phyloP scores from a whole-genome alignment of 2,329 filamentous ascomycete genomes.

The Fusarium abutilonis region DNA sequence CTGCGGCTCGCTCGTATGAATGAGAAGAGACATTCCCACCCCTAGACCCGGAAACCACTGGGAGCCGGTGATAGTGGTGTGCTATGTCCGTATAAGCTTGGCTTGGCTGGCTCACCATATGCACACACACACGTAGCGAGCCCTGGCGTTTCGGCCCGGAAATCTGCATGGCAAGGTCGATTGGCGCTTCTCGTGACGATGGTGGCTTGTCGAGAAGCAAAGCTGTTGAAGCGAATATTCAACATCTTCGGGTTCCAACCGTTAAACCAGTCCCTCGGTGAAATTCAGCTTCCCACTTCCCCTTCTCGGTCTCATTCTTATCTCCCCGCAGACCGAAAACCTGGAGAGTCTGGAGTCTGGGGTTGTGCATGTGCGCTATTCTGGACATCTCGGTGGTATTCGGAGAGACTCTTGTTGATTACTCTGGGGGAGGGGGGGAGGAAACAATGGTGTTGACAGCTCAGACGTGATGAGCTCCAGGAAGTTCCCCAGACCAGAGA shows the following conservation, averaged over 20 bases:
- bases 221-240: not conserved
- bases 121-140: not conserved
- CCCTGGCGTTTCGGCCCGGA: constrained; percentile 45
- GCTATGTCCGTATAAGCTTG: not conserved
- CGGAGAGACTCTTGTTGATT: constrained; percentile 34
- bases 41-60: not conserved
- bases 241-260: not conserved
- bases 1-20: not conserved
- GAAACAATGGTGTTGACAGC: not conserved
- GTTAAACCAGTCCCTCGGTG: constrained; percentile 5
- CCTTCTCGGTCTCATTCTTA: constrained; percentile 24
- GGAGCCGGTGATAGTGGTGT: constrained; percentile 3
- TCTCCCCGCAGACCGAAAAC: constrained; percentile 27
- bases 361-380: constrained; percentile 24
- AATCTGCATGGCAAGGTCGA: constrained; percentile 42
- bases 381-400: constrained; percentile 38
- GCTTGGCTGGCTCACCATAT: constrained; percentile 1
- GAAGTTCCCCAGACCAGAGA: constrained; percentile 18
- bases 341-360: constrained; percentile 37
- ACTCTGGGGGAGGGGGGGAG: constrained; percentile 28
- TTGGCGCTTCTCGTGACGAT: constrained; percentile 38
- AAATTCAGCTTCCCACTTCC: not conserved
- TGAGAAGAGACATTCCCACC: too few relatives aligned
- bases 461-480: constrained; percentile 10
- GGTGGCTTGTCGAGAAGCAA: constrained; percentile 6